A percentile compares a stretch with the other conserved stretches of the same genome.
Conservation (phyloP, 2,329 filamentous ascomycete genomes). For the Neofusicoccum ribis region DNA sequence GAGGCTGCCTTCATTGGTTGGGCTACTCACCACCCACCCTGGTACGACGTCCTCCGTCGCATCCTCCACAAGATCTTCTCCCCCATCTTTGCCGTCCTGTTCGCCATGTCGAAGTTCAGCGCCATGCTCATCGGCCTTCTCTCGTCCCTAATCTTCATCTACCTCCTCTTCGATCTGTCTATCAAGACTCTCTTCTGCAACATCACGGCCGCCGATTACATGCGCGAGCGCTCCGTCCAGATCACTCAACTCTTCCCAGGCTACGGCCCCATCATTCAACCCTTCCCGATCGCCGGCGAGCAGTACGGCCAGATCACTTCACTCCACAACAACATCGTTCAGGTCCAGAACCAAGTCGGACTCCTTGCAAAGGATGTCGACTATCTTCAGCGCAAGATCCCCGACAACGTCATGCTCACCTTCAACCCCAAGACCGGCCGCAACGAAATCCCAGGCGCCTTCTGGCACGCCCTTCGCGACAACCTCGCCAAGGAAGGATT, state of each 20-base stretch:
- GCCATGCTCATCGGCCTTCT: constrained; percentile 2
- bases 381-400: constrained; percentile 52
- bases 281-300: background rate
- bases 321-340: background rate
- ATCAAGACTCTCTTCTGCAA: background rate
- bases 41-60: background rate
- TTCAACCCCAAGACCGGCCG: constrained; percentile 54
- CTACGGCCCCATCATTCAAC: background rate
- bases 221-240: background rate
- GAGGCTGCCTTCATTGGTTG: background rate
- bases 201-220: background rate
- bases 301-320: background rate
- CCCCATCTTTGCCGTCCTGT: background rate
- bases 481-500: constrained; percentile 50
- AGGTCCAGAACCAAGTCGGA: background rate
- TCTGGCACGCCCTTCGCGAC: constrained; percentile 65
- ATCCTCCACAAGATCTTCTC: background rate
- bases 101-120: background rate
- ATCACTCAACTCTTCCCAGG: background rate
- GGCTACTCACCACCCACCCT: background rate
- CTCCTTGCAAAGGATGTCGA: constrained; percentile 22
- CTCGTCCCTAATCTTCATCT: background rate
- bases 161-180: background rate
- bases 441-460: constrained; percentile 57
- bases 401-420: constrained; percentile 56